Evolutionary conservation across 116 monocot genomes (phyloP).

Genomic region (Dioscorea cayenensis): DNA sequence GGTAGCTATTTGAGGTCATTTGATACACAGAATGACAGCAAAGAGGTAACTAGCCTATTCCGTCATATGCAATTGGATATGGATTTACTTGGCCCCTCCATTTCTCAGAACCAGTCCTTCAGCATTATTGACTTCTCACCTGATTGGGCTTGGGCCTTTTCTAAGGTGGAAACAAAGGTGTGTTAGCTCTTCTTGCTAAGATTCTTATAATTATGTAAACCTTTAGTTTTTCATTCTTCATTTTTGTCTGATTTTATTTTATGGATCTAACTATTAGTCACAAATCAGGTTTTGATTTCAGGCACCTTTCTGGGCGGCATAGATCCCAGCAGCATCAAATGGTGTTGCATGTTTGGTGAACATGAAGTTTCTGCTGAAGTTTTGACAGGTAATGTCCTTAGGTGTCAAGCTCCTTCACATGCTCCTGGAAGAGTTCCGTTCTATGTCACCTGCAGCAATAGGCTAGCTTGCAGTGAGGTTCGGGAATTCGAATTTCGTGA

Average conservation of each 20-base stretch:
- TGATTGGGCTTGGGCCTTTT: conserved; percentile 69
- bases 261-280: neutral
- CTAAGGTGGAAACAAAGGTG: conserved; percentile 51
- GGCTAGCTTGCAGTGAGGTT: conserved; percentile 67
- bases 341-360: conserved; percentile 83
- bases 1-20: conserved; percentile 42
- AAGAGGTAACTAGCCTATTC: conserved; percentile 38
- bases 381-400: conserved; percentile 32
- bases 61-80: conserved; percentile 45
- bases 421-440: conserved; percentile 63
- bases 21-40: conserved; percentile 29
- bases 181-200: neutral
- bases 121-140: conserved; percentile 69
- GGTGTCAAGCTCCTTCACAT: conserved; percentile 53
- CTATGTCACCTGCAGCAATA: conserved; percentile 58
- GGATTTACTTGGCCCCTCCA: conserved; percentile 34
- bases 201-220: neutral
- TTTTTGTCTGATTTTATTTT: neutral
- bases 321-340: conserved; percentile 29
- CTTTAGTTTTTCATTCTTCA: neutral
- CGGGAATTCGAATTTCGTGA: conserved; percentile 73
- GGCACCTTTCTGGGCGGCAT: conserved; percentile 41
- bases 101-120: conserved; percentile 61
- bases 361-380: conserved; percentile 58
- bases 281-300: conserved; percentile 44